Conservation (phyloP, 1,139 yeast species). For the Protomyces lactucae-debilis region DNA sequence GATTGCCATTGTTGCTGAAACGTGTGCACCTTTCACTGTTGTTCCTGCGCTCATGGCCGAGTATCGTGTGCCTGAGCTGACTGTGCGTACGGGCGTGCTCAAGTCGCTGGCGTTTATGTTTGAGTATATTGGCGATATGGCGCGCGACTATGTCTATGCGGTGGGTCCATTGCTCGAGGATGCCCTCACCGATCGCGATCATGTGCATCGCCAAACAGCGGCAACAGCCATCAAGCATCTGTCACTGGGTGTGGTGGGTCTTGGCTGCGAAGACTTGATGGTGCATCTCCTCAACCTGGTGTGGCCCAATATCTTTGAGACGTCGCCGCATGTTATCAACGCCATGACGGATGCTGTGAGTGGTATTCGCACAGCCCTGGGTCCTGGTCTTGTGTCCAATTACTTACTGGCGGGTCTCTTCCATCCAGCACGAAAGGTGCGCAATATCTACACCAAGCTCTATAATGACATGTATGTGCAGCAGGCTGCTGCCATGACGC, state of each 20-base stretch:
- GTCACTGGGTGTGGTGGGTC: slow-evolving; percentile 73
- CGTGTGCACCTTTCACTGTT: slow-evolving; percentile 89
- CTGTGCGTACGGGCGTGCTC: slow-evolving; percentile 92
- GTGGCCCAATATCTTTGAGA: slow-evolving; percentile 51
- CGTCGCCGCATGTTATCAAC: slow-evolving; percentile 76
- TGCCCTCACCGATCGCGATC: slow-evolving; percentile 85
- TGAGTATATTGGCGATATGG: slow-evolving; percentile 82
- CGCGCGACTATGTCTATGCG: slow-evolving; percentile 77
- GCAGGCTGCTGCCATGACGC: slow-evolving; percentile 70
- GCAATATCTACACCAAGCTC: slow-evolving; percentile 79
- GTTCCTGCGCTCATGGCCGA: slow-evolving; percentile 97
- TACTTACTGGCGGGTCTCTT: slow-evolving; percentile 55
- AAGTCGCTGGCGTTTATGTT: slow-evolving; percentile 90
- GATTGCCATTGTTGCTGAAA: slow-evolving; percentile 91
- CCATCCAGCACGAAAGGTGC: slow-evolving; percentile 87
- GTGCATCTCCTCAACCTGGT: slow-evolving; percentile 64
- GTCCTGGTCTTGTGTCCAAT: slow-evolving; percentile 67
- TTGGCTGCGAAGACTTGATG: slow-evolving; percentile 69
- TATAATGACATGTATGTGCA: slow-evolving; percentile 74
- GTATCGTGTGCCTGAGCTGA: slow-evolving; percentile 83
- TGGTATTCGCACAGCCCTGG: slow-evolving; percentile 65
- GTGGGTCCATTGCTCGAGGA: slow-evolving; percentile 79
- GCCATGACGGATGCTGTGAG: slow-evolving; percentile 79
- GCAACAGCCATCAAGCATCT: slow-evolving; percentile 80
- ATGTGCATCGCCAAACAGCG: slow-evolving; percentile 93